Evolutionary conservation across 306 rosid species (phyloP), one percentile per base, ranked within the genome.

Genomic region (Heteromeles arbutifolia): DNA sequence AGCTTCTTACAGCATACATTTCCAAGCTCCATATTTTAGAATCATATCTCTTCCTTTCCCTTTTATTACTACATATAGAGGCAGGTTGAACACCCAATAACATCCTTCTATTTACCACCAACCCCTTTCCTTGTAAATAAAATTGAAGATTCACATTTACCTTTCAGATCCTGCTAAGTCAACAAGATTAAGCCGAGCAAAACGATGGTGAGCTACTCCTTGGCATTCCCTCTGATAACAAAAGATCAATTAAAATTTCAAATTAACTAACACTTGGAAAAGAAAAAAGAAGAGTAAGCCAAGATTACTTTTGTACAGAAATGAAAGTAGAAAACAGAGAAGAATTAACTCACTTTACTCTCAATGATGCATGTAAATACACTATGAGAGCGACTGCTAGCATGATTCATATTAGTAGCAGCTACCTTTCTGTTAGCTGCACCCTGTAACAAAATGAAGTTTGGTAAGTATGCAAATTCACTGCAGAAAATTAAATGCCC

Each of bases 151-250:
- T 65, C 50, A 26, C 63, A 67, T 74, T 76, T 86, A 95, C 99
- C 99, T 95, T 87, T 95, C 99, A 15, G 99, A 95, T 83, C 99
- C 99, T 44, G 99, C 99, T 86, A 95, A 92, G 87, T 95, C 99
- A 83, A 95, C 97, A 25, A 95, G 97, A 84, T 92, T 95, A 54
- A 95, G 98, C 61, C 96, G 91, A 78, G 99, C 93, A 88, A 92
- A 95, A 56, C 98, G 91, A 71, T 86, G 95, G 85, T 88, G 99
- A 79, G 86, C 89, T 72, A 92, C 92, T 71, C 98, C 99, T 92
- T 90, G 99, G 82, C 89, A 92, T 70, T 95, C 99, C 97, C 99
- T 90, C 99, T 95, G 78, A 77, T 65, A 82, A 82, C n/a, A 77
- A 76, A 63, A 52, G 76, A 80, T 69, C 65, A 54, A 59, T 34